Percentiles rank a stretch among this genome's conserved stretches.
These are phyloP conservation scores for Podospora anserina DNA, from an alignment of 495 filamentous ascomycete species.

Conservation along the genomic window DNA sequence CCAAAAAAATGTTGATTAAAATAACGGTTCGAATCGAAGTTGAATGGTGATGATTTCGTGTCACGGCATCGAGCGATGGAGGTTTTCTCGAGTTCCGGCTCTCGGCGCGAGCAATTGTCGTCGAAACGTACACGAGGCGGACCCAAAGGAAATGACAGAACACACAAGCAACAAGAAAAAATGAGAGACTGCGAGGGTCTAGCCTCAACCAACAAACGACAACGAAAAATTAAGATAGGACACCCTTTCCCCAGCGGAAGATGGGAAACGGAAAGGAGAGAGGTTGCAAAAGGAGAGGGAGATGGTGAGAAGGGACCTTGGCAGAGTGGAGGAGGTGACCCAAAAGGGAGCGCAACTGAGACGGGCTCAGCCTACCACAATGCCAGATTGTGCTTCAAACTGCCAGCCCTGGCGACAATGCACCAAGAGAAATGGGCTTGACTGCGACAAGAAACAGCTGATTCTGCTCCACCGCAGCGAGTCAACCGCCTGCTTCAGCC, in stretches of 20 bases:
- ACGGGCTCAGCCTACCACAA: slow-evolving; percentile 4
- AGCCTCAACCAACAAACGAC: slow-evolving; percentile 11
- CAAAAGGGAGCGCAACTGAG: slow-evolving; percentile 4
- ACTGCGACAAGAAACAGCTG: slow-evolving; percentile 12
- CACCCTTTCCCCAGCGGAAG: slow-evolving; percentile 11
- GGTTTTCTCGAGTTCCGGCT: not conserved
- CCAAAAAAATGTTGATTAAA: slow-evolving; percentile 23
- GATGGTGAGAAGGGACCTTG: not conserved
- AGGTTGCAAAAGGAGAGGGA: slow-evolving; percentile 8
- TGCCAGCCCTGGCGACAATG: not conserved
- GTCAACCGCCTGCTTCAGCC: slow-evolving; percentile 25
- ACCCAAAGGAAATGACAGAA: slow-evolving; percentile 29
- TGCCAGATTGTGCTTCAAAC: slow-evolving; percentile 12
- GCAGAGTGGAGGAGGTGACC: slow-evolving; percentile 1
- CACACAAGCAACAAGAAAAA: slow-evolving; percentile 15
- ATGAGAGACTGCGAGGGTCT: slow-evolving; percentile 14
- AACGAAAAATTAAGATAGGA: slow-evolving; percentile 16
- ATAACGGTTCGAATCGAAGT: slow-evolving; percentile 16
- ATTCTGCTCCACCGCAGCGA: slow-evolving; percentile 18
- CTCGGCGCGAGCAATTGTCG: slow-evolving; percentile 8
- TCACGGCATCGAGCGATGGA: slow-evolving; percentile 18
- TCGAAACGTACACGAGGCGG: slow-evolving; percentile 30
- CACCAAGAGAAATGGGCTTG: slow-evolving; percentile 2
- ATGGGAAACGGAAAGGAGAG: slow-evolving; percentile 4
- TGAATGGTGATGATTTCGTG: slow-evolving; percentile 14